Conservation (phyloP, 352 stramenopile genomes). For the Globisporangium emineosum region DNA sequence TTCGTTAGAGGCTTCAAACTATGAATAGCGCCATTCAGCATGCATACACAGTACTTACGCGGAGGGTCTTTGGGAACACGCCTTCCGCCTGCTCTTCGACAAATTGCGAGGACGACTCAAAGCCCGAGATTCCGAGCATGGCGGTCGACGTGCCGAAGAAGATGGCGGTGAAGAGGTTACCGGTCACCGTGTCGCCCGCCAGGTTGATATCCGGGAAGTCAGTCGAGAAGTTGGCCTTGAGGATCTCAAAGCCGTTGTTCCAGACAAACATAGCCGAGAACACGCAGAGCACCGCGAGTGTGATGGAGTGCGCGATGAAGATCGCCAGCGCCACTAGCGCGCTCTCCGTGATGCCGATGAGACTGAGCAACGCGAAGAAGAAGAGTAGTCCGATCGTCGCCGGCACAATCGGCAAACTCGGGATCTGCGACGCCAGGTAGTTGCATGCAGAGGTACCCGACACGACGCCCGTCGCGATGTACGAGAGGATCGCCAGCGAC, state of each 20-base stretch:
- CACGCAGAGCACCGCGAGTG: slow-evolving; percentile 76
- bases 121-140: slow-evolving; percentile 95
- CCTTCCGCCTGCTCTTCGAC: slow-evolving; percentile 94
- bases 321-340: slow-evolving; percentile 90
- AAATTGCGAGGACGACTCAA: slow-evolving; percentile 94
- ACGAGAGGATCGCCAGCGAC: slow-evolving; percentile 93
- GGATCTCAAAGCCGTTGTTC: slow-evolving; percentile 74
- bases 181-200: slow-evolving; percentile 68
- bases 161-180: slow-evolving; percentile 82
- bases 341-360: slow-evolving; percentile 92
- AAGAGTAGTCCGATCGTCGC: slow-evolving; percentile 84
- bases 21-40: not conserved
- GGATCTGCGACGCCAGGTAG: slow-evolving; percentile 81
- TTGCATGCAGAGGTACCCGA: slow-evolving; percentile 86
- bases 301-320: slow-evolving; percentile 89
- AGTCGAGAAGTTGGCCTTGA: slow-evolving; percentile 81
- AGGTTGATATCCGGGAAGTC: slow-evolving; percentile 89
- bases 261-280: slow-evolving; percentile 79
- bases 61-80: slow-evolving; percentile 93
- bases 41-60: slow-evolving; percentile 25
- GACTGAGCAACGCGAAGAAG: slow-evolving; percentile 90
- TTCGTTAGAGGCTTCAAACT: slow-evolving; percentile 5
- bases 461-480: slow-evolving; percentile 94
- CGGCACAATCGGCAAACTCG: slow-evolving; percentile 70
- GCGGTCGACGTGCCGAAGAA: slow-evolving; percentile 91